Evolutionary conservation across 202 grass and related monocot species (phyloP).

Genomic region (Sporobolus alterniflorus): DNA sequence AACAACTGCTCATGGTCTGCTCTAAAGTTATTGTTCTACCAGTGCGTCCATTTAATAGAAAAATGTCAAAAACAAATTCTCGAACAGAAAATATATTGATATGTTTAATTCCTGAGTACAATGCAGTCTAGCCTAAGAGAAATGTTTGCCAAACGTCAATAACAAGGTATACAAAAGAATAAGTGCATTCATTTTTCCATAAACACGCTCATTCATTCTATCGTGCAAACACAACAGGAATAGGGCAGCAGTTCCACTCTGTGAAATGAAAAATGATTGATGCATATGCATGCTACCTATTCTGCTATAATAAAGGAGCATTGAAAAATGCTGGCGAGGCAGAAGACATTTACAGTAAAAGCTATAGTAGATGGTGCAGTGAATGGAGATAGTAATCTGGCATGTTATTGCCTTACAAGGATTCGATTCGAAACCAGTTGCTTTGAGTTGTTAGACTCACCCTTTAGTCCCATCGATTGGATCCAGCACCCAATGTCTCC

Average conservation of each 20-base stretch:
- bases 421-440: too few relatives aligned
- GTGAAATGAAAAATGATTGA: background rate
- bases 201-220: slow-evolving; percentile 1
- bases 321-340: too few relatives aligned
- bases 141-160: background rate
- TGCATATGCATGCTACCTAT: background rate
- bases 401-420: slow-evolving; percentile 8
- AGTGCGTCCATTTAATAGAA: background rate
- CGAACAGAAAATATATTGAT: too few relatives aligned
- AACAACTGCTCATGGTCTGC: background rate
- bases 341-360: too few relatives aligned
- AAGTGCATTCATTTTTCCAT: too few relatives aligned
- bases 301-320: slow-evolving; percentile 17
- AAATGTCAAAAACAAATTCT: too few relatives aligned
- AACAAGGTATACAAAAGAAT: background rate
- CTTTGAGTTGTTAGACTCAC: slow-evolving; percentile 53
- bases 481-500: slow-evolving; percentile 91
- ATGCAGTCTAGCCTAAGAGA: background rate
- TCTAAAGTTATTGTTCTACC: background rate
- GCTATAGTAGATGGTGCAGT: background rate
- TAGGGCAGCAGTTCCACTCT: background rate
- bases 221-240: background rate
- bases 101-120: too few relatives aligned
- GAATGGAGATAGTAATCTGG: background rate
- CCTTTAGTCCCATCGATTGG: slow-evolving; percentile 99